phyloP scores from a whole-genome alignment of 768 basidiomycete genomes.

The Auricularia cornea region DNA sequence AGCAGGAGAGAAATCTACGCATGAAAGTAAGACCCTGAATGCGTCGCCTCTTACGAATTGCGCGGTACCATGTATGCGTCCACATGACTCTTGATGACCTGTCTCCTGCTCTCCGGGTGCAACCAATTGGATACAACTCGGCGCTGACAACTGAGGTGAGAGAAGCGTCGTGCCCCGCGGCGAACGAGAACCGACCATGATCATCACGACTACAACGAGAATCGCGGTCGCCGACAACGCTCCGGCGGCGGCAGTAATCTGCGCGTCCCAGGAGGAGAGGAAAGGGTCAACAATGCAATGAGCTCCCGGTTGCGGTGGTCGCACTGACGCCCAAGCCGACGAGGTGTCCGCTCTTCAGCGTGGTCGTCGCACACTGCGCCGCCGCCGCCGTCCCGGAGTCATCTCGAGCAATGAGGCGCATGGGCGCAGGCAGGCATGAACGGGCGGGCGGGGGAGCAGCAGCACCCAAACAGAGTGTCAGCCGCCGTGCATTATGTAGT shows the following conservation, averaged over 20 bases:
- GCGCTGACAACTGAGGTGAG: neutral
- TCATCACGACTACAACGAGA: slow-evolving; percentile 23
- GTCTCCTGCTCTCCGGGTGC: slow-evolving; percentile 6
- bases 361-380: too few species aligned
- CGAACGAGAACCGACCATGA: slow-evolving; percentile 15
- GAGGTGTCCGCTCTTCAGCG: too few species aligned
- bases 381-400: too few species aligned
- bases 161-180: neutral
- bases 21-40: slow-evolving; percentile 5
- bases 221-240: slow-evolving; percentile 29
- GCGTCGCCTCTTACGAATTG: slow-evolving; percentile 10
- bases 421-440: too few species aligned
- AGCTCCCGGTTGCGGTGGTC: too few species aligned
- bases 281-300: too few species aligned
- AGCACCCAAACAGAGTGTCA: too few species aligned
- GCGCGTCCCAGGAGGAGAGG: neutral
- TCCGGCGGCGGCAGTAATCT: slow-evolving; percentile 30
- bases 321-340: too few species aligned
- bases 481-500: too few species aligned
- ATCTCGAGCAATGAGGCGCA: too few species aligned
- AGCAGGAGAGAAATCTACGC: slow-evolving; percentile 16
- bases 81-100: slow-evolving; percentile 27
- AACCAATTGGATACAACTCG: slow-evolving; percentile 19
- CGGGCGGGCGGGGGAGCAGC: too few species aligned
- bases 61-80: slow-evolving; percentile 33